Conservation (phyloP, 306 rosid species). For the Malus sieversii region DNA sequence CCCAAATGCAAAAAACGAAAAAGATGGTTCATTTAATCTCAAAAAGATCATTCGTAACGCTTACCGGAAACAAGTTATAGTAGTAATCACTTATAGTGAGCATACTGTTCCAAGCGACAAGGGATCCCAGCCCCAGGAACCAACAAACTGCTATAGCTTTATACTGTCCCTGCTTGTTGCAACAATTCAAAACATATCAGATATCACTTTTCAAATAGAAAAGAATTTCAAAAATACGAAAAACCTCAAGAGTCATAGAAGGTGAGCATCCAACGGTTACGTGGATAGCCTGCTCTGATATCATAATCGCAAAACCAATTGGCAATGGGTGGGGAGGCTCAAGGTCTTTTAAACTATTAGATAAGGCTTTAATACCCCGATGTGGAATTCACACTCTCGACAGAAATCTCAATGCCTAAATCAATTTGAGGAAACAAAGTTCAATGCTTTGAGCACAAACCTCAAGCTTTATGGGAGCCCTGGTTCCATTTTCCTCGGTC, state of each 20-base stretch:
- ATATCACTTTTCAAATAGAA: not conserved
- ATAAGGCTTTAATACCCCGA: too few relatives aligned
- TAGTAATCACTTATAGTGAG: constrained; percentile 77
- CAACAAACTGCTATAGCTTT: constrained; percentile 63
- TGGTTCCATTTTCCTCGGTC: constrained; percentile 17
- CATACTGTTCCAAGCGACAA: constrained; percentile 73
- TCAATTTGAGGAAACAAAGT: not conserved
- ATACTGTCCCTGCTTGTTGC: constrained; percentile 19
- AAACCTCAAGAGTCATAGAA: not conserved
- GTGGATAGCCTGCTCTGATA: not conserved
- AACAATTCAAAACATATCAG: not conserved
- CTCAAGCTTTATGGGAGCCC: constrained; percentile 29
- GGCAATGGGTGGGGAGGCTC: too few relatives aligned
- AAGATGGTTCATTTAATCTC: not conserved
- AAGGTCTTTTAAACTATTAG: too few relatives aligned
- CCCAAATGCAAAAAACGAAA: not conserved
- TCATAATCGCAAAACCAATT: not conserved
- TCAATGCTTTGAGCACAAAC: constrained; percentile 23
- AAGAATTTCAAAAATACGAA: not conserved
- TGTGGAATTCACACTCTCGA: too few relatives aligned
- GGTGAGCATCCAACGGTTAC: not conserved
- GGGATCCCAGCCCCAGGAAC: constrained; percentile 76
- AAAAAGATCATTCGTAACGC: constrained; percentile 2
- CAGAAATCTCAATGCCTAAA: not conserved
- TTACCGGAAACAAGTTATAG: constrained; percentile 67